Evolutionary conservation across 2,329 filamentous ascomycete species (phyloP), one percentile per base, ranked within the genome.

Genomic region (Claviceps cyperi): DNA sequence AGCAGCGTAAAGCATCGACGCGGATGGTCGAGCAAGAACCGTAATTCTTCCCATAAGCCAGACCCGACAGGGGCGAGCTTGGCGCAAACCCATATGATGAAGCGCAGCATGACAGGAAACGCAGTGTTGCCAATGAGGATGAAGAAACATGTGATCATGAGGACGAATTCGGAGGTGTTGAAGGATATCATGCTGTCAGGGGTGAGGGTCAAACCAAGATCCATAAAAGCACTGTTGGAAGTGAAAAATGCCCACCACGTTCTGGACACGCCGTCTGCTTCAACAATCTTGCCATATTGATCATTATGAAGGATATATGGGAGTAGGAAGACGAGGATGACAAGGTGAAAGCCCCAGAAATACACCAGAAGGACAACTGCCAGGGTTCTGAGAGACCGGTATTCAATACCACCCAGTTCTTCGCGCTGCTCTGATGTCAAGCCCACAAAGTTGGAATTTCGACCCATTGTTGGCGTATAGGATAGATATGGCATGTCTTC

Each of bases 201-300:
- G 0, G 89, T 97, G 55, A 98, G 71, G 1, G 90, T 91, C 58
- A 89, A 91, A 11, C 92, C 92, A n/a, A 97, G 69, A 69, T 98
- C 91, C 67, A 91, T 96, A 66, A 98, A 96, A 50, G 89, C 78
- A 40, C 89, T 92, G 46, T 81, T 87, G 14, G 89, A 71, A 0
- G 87, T 95, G 68, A 91, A 98, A 57, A 98, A 80, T 0, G 80
- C 89, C 85, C 92, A 98, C 92, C 92, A 98, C 0, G 78, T 76
- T 40, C 79, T 79, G 51, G 74, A 81, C 56, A 86, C 69, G 8
- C 80, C 80, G 47, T 70, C 73, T 0, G 62, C 65, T 1, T 75
- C 70, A n/a, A 96, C 77, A 15, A 91, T 62, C 0, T 70, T 56
- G 5, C 79, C 80, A 64, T 86, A 96, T 2, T 67, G 69, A 0